Conservation (phyloP, 768 basidiomycete species). For the Pleurotus cornucopiae region DNA sequence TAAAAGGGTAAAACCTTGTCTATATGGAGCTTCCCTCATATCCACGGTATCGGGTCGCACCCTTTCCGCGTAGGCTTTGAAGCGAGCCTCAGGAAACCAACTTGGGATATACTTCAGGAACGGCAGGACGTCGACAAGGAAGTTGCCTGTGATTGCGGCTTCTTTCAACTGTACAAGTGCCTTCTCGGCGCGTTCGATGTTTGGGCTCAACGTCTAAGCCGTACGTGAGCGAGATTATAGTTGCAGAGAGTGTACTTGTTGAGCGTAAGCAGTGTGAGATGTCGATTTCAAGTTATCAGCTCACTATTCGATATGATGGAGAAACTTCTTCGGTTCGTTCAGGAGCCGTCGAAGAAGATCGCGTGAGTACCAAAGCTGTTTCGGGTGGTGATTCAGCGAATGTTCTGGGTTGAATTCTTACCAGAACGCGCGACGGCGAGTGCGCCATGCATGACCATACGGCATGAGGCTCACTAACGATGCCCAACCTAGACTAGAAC, state of each 20-base stretch:
- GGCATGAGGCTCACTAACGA: too few relatives aligned
- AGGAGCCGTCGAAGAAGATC: slow-evolving; percentile 19
- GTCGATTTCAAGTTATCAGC: neutral
- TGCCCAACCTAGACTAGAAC: too few relatives aligned
- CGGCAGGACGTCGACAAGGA: slow-evolving; percentile 29
- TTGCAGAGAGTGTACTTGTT: neutral
- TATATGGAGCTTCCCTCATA: neutral
- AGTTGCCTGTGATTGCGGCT: slow-evolving; percentile 25
- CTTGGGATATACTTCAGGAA: slow-evolving; percentile 19
- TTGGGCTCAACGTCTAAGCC: slow-evolving; percentile 10
- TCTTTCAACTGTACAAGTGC: slow-evolving; percentile 21
- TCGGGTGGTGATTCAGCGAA: slow-evolving; percentile 1
- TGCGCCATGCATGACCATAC: too few relatives aligned
- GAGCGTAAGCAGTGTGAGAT: neutral
- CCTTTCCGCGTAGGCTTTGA: slow-evolving; percentile 29
- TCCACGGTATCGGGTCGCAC: neutral
- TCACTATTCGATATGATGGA: slow-evolving; percentile 9
- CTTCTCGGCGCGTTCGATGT: neutral
- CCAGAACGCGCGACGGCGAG: too few relatives aligned
- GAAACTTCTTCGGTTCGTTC: slow-evolving; percentile 15
- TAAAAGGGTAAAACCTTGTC: neutral
- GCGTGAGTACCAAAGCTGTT: slow-evolving; percentile 16
- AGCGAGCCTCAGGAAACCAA: slow-evolving; percentile 29
- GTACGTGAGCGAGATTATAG: slow-evolving; percentile 23
- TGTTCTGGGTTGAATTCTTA: too few relatives aligned